Evolutionary conservation across 2,329 filamentous ascomycete genomes (phyloP), one percentile per base, ranked within the genome.

Genomic region (Calonectria pseudoturangicola): DNA sequence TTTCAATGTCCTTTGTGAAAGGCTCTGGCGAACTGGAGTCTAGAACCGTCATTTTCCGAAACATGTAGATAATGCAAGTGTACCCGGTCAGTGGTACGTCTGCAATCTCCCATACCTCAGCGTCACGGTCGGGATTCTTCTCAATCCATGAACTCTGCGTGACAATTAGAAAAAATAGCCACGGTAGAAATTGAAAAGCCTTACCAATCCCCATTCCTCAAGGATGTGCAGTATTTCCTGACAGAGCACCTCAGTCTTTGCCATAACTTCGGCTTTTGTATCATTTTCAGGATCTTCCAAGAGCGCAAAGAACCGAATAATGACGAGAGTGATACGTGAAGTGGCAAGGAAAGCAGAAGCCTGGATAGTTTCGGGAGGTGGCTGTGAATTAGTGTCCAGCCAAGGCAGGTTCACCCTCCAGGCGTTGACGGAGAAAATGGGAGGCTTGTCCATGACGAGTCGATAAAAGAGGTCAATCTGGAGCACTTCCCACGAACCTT

Each of bases 351-450:
- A 83, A 5, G 77, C 70, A 0, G 75, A 75, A 0, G 80, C 75
- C 9, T 77, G 72, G 41, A 82, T 77, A 2, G 76, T 79, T 8
- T 80, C 72, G 0, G 77, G 76, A 1, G 48, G 51, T 54, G 66
- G 71, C 0, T 71, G 72, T 0, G 80, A 79, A 33, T 75, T 70
- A 4, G 71, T 67, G 13, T 82, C 76, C 0, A 83, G 68, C 81
- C 81, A 83, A 0, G 82, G 82, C 7, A 83, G 45, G 43, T 83
- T 83, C 60, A 83, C 81, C 33, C 78, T 79, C 82, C 82, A 83
- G 0, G 75, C 70, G 36, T 79, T 78, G 47, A 77, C 74, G 0
- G 80, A 79, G 4, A 83, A 76, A 1, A 73, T 74, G 0, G 81
- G 80, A 10, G 82, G 81, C 3, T 78, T 82, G 30, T 83, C 80